Evolutionary conservation across 108 stramenopile species (phyloP).

Genomic region (Cyclotella baltica): DNA sequence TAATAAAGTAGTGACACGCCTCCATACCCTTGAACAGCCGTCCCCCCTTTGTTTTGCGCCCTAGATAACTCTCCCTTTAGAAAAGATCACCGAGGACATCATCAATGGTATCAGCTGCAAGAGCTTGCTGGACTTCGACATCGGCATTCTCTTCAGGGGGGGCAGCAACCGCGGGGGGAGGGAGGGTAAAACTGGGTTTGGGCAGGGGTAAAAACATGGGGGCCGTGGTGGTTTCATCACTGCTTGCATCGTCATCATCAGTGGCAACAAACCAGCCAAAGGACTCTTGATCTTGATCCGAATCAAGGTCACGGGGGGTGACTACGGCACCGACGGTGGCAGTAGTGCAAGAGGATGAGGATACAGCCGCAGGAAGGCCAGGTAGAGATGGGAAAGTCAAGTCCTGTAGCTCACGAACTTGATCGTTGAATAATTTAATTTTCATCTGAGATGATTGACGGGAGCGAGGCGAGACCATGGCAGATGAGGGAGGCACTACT

Average conservation of each 20-base stretch:
- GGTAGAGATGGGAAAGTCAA: slow-evolving; percentile 50
- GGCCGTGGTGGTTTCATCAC: neutral
- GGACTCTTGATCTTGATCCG: slow-evolving; percentile 27
- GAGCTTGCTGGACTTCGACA: slow-evolving; percentile 44
- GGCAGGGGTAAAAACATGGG: slow-evolving; percentile 5
- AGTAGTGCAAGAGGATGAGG: slow-evolving; percentile 40
- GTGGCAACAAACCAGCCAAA: slow-evolving; percentile 54
- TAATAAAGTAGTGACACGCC: neutral
- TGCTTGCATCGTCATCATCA: slow-evolving; percentile 22
- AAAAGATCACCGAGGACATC: slow-evolving; percentile 52
- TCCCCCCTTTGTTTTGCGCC: neutral
- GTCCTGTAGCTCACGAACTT: slow-evolving; percentile 41
- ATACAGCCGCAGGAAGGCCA: slow-evolving; percentile 27
- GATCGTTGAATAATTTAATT: slow-evolving; percentile 44
- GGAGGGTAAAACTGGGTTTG: slow-evolving; percentile 11
- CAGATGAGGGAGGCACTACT: slow-evolving; percentile 1
- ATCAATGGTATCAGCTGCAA: slow-evolving; percentile 50
- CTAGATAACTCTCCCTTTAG: neutral
- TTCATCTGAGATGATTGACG: slow-evolving; percentile 31
- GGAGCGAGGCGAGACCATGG: slow-evolving; percentile 44
- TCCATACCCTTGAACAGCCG: neutral
- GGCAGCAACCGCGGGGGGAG: slow-evolving; percentile 24
- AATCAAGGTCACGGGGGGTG: slow-evolving; percentile 14
- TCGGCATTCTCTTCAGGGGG: slow-evolving; percentile 26
- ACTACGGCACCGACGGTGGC: slow-evolving; percentile 15